Base-by-base conservation (phyloP, 2,329 filamentous ascomycete species). In the Cladosporium colombiae region DNA sequence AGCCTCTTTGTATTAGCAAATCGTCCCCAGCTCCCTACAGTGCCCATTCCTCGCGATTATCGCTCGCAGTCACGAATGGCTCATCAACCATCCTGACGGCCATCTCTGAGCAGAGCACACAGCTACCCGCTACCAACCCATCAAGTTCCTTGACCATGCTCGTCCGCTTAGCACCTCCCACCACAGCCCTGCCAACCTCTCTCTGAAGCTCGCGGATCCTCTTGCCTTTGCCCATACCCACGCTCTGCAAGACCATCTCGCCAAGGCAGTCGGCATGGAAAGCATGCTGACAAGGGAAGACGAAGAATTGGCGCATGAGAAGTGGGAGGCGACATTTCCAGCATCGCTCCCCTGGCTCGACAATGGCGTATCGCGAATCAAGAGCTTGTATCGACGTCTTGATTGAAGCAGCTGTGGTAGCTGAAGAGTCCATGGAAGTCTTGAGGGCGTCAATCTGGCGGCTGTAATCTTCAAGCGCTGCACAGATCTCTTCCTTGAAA, bases 401-500 rank as follows among this genome's bases (percentile, higher is more conserved):
- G 80, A 99, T 98, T 73, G 97, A 92, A 33, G 89, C 86, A 0
- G 95, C 94, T 16, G 95, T 98, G 68, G 89, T 88, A 11, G 92
- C 91, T 5, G 89, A 92, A 75, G 97, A 92, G 77, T 99, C 95
- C 95, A 99, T 99, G 78, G 98, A 94, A 70, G 89, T 88, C 74
- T 93, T 93, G 46, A 99, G 82, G 1, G 83, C 84, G 74, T 98
- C 95, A 70, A 99, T 99, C 71, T 92, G 92, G 44, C 91, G 90
- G 56, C 89, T 91, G 80, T 99, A 99, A 69, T 96, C 91, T 78
- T 99, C 95, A 1, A 99, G 85, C 0, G 96, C 95, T 0, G 88
- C 84, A 80, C 95, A 99, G 44, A 99, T 98, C 77, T 99, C 95
- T 69, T 98, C 93, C 76, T 98, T 97, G 85, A 99, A 99, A 78